A percentile compares a stretch with the other conserved stretches of the same genome.
phyloP scores from a whole-genome alignment of 2,329 filamentous ascomycete genomes.

The Colletotrichum camelliae region DNA sequence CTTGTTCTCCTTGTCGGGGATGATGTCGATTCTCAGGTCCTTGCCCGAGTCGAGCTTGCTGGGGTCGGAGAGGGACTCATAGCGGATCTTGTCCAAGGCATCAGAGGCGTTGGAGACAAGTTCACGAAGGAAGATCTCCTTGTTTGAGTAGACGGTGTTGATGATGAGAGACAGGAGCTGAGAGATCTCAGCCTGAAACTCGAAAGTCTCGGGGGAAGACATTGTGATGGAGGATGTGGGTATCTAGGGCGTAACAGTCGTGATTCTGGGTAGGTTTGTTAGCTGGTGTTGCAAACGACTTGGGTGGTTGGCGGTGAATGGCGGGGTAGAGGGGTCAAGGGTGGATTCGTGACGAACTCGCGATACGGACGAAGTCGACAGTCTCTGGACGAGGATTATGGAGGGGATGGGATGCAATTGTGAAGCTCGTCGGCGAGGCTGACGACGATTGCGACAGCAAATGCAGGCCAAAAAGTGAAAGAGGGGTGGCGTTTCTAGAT shows the following conservation, averaged over 20 bases:
- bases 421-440: background rate
- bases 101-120: slow-evolving; percentile 98
- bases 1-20: slow-evolving; percentile 96
- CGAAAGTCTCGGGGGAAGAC: slow-evolving; percentile 85
- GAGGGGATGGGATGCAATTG: slow-evolving; percentile 7
- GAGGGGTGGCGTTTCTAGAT: background rate
- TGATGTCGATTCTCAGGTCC: slow-evolving; percentile 98
- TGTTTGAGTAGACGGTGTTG: slow-evolving; percentile 99
- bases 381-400: background rate
- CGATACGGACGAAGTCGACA: background rate
- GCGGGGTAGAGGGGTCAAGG: background rate
- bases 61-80: slow-evolving; percentile 96
- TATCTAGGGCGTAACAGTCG: slow-evolving; percentile 20
- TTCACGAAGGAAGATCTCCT: slow-evolving; percentile 99
- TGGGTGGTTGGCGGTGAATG: slow-evolving; percentile 16
- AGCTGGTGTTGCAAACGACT: background rate
- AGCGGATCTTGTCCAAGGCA: slow-evolving; percentile 99
- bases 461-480: background rate
- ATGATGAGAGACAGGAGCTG: slow-evolving; percentile 99
- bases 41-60: slow-evolving; percentile 97
- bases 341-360: background rate
- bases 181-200: slow-evolving; percentile 99
- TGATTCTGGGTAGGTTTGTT: slow-evolving; percentile 14
- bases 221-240: slow-evolving; percentile 58
- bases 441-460: background rate